These are phyloP conservation scores for Acorus calamus DNA, from an alignment of 106 monocot genomes.

Conservation along the genomic window DNA sequence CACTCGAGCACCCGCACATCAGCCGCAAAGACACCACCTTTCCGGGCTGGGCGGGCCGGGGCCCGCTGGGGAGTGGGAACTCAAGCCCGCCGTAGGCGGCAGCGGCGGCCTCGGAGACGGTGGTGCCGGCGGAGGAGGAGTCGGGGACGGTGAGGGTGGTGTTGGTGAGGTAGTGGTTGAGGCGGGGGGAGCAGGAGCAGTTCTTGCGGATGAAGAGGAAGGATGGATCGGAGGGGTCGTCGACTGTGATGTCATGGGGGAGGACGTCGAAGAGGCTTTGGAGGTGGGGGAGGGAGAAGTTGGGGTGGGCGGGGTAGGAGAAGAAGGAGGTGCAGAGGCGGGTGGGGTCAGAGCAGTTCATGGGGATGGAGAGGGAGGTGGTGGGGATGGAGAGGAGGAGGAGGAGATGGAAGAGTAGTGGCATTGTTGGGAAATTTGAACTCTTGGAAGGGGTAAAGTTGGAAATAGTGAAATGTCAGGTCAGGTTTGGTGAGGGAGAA, in stretches of 20 bases:
- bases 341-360: slow-evolving; percentile 68
- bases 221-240: slow-evolving; percentile 32
- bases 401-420: background rate
- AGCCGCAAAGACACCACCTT: slow-evolving; percentile 58
- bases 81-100: slow-evolving; percentile 42
- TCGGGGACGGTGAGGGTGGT: slow-evolving; percentile 66
- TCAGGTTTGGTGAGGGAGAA: too few relatives aligned
- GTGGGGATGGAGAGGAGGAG: background rate
- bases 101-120: slow-evolving; percentile 11
- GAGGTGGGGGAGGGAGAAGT: slow-evolving; percentile 25
- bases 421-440: background rate
- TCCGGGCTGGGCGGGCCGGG: slow-evolving; percentile 22
- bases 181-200: slow-evolving; percentile 64
- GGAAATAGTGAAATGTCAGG: too few relatives aligned
- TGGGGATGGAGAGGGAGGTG: slow-evolving; percentile 19
- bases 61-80: slow-evolving; percentile 23
- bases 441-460: too few relatives aligned
- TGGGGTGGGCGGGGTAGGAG: slow-evolving; percentile 32
- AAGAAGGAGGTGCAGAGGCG: slow-evolving; percentile 95
- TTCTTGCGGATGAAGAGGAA: slow-evolving; percentile 82
- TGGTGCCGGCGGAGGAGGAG: background rate
- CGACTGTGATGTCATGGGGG: slow-evolving; percentile 55
- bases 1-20: slow-evolving; percentile 81
- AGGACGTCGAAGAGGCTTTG: slow-evolving; percentile 79
- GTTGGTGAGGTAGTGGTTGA: slow-evolving; percentile 54